Conservation (phyloP, 2,329 filamentous ascomycete species). For the Claviceps digitariae region DNA sequence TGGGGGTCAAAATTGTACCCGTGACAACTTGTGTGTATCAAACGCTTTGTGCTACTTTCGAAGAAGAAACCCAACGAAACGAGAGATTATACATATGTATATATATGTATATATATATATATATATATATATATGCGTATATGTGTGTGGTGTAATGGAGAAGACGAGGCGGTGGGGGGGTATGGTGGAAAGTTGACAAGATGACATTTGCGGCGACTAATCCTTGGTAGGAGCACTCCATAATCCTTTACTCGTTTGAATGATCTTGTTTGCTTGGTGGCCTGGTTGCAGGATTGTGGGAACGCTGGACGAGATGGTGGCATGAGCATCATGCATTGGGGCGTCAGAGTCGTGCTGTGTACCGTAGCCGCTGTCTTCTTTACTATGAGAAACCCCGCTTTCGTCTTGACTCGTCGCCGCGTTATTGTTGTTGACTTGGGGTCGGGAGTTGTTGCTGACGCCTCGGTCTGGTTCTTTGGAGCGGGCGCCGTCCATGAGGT, state of each 20-base stretch:
- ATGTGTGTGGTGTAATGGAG: not conserved
- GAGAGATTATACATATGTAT: no score
- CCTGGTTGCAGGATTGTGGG: constrained; percentile 42
- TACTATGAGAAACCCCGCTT: constrained; percentile 27
- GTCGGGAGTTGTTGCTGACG: constrained; percentile 7
- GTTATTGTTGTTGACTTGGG: constrained; percentile 4
- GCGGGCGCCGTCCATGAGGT: constrained; percentile 41
- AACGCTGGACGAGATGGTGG: constrained; percentile 14
- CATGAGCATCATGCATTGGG: constrained; percentile 30
- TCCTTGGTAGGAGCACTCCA: constrained; percentile 32
- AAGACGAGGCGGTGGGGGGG: not conserved
- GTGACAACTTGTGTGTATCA: not conserved
- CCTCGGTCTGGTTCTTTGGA: constrained; percentile 36
- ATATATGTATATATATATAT: no score
- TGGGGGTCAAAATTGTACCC: no score
- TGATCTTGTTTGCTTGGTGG: constrained; percentile 38
- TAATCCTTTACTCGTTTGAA: constrained; percentile 51
- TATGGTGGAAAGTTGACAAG: not conserved
- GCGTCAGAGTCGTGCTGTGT: constrained; percentile 28
- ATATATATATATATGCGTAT: no score
- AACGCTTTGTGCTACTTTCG: not conserved
- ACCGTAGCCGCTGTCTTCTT: constrained; percentile 36
- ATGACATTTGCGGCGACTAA: constrained; percentile 3
- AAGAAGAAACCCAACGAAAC: not conserved
- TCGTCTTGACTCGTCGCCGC: constrained; percentile 27